phyloP scores from a whole-genome alignment of 176 grass and related monocot genomes.

The Tillandsia fasciculata region DNA sequence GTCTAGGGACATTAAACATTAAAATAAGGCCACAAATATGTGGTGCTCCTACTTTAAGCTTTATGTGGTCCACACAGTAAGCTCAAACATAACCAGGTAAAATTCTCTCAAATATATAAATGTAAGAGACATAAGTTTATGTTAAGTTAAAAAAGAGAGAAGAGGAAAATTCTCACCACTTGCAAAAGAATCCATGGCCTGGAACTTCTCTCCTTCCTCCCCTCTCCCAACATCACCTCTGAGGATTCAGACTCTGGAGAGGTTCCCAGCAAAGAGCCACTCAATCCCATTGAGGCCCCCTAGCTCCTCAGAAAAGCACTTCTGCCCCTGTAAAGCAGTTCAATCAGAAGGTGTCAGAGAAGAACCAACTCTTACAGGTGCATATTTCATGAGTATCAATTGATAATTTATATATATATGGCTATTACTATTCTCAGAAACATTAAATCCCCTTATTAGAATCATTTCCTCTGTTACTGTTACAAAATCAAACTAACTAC shows the following conservation, averaged over 20 bases:
- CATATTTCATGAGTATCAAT: neutral
- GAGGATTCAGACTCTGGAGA: slow-evolving; percentile 50
- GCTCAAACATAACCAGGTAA: neutral
- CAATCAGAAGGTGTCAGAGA: slow-evolving; percentile 47
- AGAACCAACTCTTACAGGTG: slow-evolving; percentile 47
- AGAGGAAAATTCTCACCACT: neutral
- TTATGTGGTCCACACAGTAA: slow-evolving; percentile 27
- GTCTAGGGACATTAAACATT: no score
- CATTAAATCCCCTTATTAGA: neutral
- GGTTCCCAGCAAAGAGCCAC: slow-evolving; percentile 26
- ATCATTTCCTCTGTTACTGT: no score
- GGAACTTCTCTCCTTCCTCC: slow-evolving; percentile 58
- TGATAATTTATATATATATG: neutral
- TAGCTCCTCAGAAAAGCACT: slow-evolving; percentile 17
- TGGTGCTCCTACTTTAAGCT: slow-evolving; percentile 1
- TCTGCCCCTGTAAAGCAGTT: slow-evolving; percentile 37
- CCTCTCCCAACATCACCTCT: slow-evolving; percentile 29
- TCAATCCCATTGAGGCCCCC: slow-evolving; percentile 18
- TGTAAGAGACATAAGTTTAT: no score
- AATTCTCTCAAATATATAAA: no score
- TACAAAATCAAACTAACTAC: no score
- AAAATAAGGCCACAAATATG: neutral
- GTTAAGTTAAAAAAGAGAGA: no score
- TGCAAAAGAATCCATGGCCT: slow-evolving; percentile 42
- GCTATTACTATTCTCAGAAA: neutral